Percentiles rank a stretch among this genome's conserved stretches.
phyloP scores from a whole-genome alignment of 176 grass and related monocot species.

The Carex cristatella region DNA sequence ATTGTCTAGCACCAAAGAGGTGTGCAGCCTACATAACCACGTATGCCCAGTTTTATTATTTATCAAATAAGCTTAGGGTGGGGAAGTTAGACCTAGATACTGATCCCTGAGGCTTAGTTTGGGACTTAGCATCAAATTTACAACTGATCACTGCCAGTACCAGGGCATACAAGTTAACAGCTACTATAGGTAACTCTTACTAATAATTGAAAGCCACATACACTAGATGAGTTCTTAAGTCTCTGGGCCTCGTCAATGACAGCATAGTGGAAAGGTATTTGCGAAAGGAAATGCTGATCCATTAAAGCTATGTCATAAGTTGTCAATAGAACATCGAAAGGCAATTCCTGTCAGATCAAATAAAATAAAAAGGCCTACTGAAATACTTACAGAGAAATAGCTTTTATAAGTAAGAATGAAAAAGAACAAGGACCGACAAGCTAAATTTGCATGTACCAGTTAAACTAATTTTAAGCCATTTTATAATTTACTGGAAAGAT shows the following conservation, averaged over 20 bases:
- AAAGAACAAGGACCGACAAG: neutral
- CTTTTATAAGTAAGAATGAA: neutral
- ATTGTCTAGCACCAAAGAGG: neutral
- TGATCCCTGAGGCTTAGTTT: neutral
- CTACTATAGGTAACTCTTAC: neutral
- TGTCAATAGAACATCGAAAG: conserved; percentile 72
- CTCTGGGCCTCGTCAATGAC: conserved; percentile 87
- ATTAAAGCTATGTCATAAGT: conserved; percentile 85
- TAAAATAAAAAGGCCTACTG: neutral
- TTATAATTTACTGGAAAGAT: neutral
- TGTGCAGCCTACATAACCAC: neutral
- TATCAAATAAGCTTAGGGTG: neutral
- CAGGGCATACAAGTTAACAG: neutral
- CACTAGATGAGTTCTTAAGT: conserved; percentile 80
- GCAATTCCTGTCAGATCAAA: conserved; percentile 41
- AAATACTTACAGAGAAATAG: neutral
- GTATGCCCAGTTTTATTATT: neutral
- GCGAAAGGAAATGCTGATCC: conserved; percentile 87
- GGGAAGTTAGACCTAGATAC: neutral
- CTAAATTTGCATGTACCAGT: neutral
- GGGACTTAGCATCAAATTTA: neutral
- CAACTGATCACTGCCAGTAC: neutral
- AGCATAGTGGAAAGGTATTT: conserved; percentile 68
- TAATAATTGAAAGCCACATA: conserved; percentile 30
- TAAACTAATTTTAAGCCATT: conserved; percentile 12